phyloP scores from a whole-genome alignment of 768 basidiomycete species.

The Infundibulicybe gibba region DNA sequence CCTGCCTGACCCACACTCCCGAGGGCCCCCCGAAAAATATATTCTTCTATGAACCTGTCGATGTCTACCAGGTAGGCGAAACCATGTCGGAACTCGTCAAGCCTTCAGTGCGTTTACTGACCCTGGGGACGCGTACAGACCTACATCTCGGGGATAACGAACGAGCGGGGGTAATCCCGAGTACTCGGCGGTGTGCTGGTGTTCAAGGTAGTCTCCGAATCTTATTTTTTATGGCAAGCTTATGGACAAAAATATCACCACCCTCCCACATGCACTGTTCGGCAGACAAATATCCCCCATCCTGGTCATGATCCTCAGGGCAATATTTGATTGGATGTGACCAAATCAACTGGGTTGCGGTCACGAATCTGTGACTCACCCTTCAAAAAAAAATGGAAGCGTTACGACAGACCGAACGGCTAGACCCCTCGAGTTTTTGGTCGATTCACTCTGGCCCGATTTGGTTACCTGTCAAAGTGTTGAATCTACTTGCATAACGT shows the following conservation, averaged over 20 bases:
- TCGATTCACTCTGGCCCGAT: constrained; percentile 21
- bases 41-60: too few species aligned
- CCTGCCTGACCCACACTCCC: too few species aligned
- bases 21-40: too few species aligned
- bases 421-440: constrained; percentile 12
- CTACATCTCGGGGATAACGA: too few species aligned
- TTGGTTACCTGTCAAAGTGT: constrained; percentile 33
- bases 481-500: constrained; percentile 48
- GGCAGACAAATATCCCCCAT: constrained; percentile 15
- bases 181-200: constrained; percentile 21
- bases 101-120: constrained; percentile 16
- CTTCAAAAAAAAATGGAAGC: constrained; percentile 12
- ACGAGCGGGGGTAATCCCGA: constrained; percentile 27
- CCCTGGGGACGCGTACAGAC: constrained; percentile 24
- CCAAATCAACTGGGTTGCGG: constrained; percentile 19
- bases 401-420: constrained; percentile 12
- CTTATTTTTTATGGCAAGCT: constrained; percentile 27
- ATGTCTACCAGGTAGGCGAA: too few species aligned
- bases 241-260: constrained; percentile 26
- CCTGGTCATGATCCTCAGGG: constrained; percentile 39
- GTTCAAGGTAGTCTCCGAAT: too few species aligned
- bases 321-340: constrained; percentile 28
- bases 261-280: constrained; percentile 29
- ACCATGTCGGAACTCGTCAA: too few species aligned
- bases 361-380: constrained; percentile 21